These are phyloP conservation scores for Lophiostoma macrostomum DNA, from an alignment of 495 filamentous ascomycete species.

Conservation along the genomic window DNA sequence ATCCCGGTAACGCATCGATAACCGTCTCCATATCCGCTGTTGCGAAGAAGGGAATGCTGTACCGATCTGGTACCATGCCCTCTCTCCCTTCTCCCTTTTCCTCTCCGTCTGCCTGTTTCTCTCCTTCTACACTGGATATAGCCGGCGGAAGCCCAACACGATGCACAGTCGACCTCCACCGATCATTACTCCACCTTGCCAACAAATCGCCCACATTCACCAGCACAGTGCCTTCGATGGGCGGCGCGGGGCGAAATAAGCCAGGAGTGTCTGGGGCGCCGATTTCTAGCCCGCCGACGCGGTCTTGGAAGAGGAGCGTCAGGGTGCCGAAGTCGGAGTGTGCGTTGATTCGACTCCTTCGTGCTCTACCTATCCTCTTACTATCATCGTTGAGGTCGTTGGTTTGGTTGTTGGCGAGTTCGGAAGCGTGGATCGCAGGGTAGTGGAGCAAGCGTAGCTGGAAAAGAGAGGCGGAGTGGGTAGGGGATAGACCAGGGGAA, in stretches of 20 bases:
- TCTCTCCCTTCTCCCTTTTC: slow-evolving; percentile 36
- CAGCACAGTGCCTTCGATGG: slow-evolving; percentile 13
- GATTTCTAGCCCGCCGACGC: slow-evolving; percentile 46
- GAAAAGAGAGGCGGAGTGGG: slow-evolving; percentile 23
- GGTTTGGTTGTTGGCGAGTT: background rate
- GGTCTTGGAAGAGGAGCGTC: slow-evolving; percentile 52
- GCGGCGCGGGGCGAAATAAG: slow-evolving; percentile 2
- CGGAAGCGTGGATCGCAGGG: background rate
- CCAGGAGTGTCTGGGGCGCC: slow-evolving; percentile 35
- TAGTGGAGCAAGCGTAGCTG: slow-evolving; percentile 28
- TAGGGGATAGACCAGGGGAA: slow-evolving; percentile 10
- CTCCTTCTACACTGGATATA: background rate
- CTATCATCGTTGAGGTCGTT: too few species aligned
- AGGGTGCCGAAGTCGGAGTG: slow-evolving; percentile 51
- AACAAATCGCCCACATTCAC: slow-evolving; percentile 33
- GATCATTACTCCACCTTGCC: slow-evolving; percentile 29
- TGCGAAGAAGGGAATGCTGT: slow-evolving; percentile 64
- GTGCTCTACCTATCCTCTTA: too few species aligned
- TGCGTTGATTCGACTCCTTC: slow-evolving; percentile 36
- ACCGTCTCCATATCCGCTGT: slow-evolving; percentile 52
- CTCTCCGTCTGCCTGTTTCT: slow-evolving; percentile 1
- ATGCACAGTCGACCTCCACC: slow-evolving; percentile 18
- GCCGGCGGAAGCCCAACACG: slow-evolving; percentile 19
- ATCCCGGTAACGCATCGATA: slow-evolving; percentile 57
- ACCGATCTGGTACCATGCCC: slow-evolving; percentile 51